Base-by-base conservation (phyloP, 371 early-diverging fungal genomes). In the Actinomortierella wolfii region DNA sequence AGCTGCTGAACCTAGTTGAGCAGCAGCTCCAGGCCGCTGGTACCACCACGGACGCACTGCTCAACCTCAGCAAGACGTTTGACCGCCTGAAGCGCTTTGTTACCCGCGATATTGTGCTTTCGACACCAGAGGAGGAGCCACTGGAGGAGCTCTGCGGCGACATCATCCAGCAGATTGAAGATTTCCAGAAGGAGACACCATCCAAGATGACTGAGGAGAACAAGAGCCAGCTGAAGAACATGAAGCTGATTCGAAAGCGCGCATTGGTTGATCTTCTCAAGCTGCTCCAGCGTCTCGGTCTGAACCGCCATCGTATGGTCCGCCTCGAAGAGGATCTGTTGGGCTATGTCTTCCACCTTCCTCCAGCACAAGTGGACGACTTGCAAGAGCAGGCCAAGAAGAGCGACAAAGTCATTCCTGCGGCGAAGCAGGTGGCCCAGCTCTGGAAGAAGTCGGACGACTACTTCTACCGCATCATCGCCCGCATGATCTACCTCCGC, bases 221-320 rank as follows among this genome's bases (percentile, higher is more conserved):
- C 66, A 86, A 84, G 67, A 80, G 78, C 3, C 64, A 75, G 34
- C 83, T 88, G 68, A 94, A 92, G 76, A 85, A 88, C 51, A 89
- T 89, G 74, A 92, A 93, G 70, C 69, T 88, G 39, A 77, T 95
- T 34, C 89, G 94, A 28, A 94, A 92, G 77, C 95, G 94, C 77
- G 90, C 95, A 0, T 74, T 95, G 8, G 91, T 89, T 43, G 97
- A 97, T 75, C 81, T 95, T 41, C 81, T 95, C 58, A 92, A 91
- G 75, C 86, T 89, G 45, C 65, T 97, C 57, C 86, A 90, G 46
- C 81, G 86, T 18, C 70, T 96, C 23, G 98, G 98, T 11, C 76
- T 97, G 24, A 89, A 90, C 44, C 83, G 83, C 25, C 67, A 75
- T 56, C 69, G 74, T 26, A 64, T 64, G 59, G 65, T 68, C 26